Evolutionary conservation across 371 early-diverging fungal genomes (phyloP).

Genomic region (Syncephalastrum sp.): DNA sequence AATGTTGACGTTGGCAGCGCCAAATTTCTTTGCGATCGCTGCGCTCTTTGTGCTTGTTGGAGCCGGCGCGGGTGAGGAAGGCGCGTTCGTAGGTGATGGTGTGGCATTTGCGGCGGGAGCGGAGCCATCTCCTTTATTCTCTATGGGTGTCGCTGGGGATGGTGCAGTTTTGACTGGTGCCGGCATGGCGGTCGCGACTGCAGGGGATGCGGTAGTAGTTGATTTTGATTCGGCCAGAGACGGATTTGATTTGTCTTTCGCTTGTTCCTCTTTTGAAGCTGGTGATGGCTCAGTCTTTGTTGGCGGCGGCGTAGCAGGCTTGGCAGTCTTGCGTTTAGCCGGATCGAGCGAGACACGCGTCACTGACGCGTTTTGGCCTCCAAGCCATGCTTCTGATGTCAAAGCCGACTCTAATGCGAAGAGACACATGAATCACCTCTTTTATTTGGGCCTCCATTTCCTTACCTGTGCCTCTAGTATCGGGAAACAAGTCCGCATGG

Average conservation of each 20-base stretch:
- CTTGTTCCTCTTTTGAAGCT: background rate
- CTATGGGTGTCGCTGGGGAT: conserved; percentile 6
- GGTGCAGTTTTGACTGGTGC: background rate
- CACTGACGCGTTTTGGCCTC: conserved; percentile 49
- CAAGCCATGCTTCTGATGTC: conserved; percentile 59
- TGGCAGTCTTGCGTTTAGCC: conserved; percentile 9
- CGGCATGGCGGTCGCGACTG: background rate
- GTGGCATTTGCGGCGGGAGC: background rate
- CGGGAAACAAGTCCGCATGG: conserved; percentile 77
- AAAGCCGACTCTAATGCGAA: conserved; percentile 40
- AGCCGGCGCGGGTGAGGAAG: background rate
- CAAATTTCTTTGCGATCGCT: conserved; percentile 17
- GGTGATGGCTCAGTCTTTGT: conserved; percentile 7
- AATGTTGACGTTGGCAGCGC: conserved; percentile 26
- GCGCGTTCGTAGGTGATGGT: background rate
- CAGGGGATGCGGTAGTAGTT: background rate
- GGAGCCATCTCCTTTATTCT: background rate
- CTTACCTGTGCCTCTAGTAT: conserved; percentile 57
- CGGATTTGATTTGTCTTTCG: background rate
- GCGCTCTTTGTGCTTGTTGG: background rate
- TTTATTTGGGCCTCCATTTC: background rate
- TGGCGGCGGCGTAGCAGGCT: background rate
- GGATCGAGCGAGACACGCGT: conserved; percentile 66
- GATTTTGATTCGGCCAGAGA: background rate
- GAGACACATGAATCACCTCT: background rate